phyloP scores from a whole-genome alignment of 139 green algal genomes.

The Pycnococcus provasolii region DNA sequence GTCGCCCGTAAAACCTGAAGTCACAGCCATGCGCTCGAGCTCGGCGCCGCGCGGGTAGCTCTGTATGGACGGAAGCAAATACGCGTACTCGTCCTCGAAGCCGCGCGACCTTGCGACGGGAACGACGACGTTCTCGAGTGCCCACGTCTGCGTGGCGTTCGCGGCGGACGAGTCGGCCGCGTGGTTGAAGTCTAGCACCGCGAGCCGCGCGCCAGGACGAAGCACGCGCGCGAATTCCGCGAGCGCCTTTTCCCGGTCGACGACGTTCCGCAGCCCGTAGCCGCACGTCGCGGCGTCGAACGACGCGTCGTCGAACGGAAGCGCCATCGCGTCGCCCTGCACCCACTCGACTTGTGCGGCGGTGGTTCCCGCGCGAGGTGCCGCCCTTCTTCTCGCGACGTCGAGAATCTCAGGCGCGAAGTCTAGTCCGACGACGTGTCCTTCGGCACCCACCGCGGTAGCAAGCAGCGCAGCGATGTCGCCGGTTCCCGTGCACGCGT shows the following conservation, averaged over 20 bases:
- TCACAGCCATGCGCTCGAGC: constrained; percentile 53
- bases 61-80: constrained; percentile 83
- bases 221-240: constrained; percentile 80
- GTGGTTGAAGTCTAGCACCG: constrained; percentile 98
- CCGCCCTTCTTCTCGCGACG: constrained; percentile 41
- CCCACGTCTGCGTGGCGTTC: constrained; percentile 42
- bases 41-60: constrained; percentile 62
- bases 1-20: constrained; percentile 61
- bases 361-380: not conserved
- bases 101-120: constrained; percentile 58
- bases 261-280: constrained; percentile 91
- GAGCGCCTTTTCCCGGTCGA: constrained; percentile 46
- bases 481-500: constrained; percentile 89
- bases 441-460: constrained; percentile 55
- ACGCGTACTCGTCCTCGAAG: constrained; percentile 76
- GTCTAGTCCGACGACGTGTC: constrained; percentile 81
- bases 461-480: constrained; percentile 78
- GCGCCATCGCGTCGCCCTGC: constrained; percentile 77
- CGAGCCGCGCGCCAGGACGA: constrained; percentile 48
- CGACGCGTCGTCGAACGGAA: constrained; percentile 64
- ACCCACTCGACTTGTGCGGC: constrained; percentile 46
- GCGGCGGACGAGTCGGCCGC: constrained; percentile 45
- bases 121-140: constrained; percentile 75
- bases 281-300: constrained; percentile 91
- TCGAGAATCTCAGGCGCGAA: constrained; percentile 80